Evolutionary conservation across 257 asterid genomes (phyloP).

Genomic region (Dorcoceras hygrometricum): DNA sequence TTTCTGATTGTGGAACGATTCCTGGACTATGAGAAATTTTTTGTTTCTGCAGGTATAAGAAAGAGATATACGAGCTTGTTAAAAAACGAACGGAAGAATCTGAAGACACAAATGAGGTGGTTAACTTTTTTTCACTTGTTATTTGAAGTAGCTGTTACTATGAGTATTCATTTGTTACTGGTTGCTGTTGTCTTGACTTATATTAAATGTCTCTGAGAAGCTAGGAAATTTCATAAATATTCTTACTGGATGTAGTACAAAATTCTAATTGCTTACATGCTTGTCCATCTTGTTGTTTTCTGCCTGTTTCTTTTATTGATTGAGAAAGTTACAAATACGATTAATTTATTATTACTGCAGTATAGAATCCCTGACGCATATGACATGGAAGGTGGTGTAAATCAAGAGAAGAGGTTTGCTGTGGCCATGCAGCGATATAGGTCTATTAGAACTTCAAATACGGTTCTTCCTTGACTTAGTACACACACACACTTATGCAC

Average conservation of each 20-base stretch:
- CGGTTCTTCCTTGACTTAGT: not conserved
- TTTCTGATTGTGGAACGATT: not conserved
- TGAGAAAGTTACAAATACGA: slow-evolving; percentile 10
- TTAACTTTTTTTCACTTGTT: slow-evolving; percentile 17
- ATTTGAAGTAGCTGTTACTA: slow-evolving; percentile 2
- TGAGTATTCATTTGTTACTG: slow-evolving; percentile 15
- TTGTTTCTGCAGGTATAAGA: slow-evolving; percentile 64
- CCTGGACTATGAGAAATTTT: slow-evolving; percentile 6
- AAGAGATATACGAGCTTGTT: slow-evolving; percentile 72
- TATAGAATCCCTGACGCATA: slow-evolving; percentile 79
- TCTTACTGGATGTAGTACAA: slow-evolving; percentile 12
- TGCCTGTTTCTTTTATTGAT: slow-evolving; percentile 6
- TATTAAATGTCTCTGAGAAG: not conserved
- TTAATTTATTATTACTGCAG: slow-evolving; percentile 38
- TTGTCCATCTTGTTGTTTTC: slow-evolving; percentile 5
- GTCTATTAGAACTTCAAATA: slow-evolving; percentile 21
- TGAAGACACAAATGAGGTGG: slow-evolving; percentile 64
- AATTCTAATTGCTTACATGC: slow-evolving; percentile 10
- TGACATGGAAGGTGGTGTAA: slow-evolving; percentile 49
- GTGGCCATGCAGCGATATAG: slow-evolving; percentile 48
- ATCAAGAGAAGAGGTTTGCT: slow-evolving; percentile 56
- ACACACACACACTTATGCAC: not conserved
- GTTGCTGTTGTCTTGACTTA: slow-evolving; percentile 14
- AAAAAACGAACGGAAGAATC: slow-evolving; percentile 71
- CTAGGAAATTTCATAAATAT: not conserved